Conservation (phyloP, 1,284 basidiomycete genomes). For the Leccinum laetum region DNA sequence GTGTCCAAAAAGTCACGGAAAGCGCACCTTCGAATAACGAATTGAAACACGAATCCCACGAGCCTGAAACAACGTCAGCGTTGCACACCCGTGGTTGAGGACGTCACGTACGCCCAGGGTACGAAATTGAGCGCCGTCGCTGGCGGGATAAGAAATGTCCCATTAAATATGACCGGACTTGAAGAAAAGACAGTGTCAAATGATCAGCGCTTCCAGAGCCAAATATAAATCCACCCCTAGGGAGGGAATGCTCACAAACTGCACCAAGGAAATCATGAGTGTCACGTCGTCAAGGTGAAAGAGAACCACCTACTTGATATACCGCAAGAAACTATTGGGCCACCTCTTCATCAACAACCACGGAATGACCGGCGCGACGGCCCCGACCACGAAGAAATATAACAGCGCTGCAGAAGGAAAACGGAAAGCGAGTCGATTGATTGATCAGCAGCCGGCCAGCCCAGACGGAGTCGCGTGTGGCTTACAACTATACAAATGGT, state of each 20-base stretch:
- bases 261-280: background rate
- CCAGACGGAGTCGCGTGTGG: background rate
- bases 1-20: background rate
- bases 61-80: slow-evolving; percentile 19
- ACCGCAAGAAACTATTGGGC: slow-evolving; percentile 45
- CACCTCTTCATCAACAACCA: slow-evolving; percentile 43
- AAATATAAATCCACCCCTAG: background rate
- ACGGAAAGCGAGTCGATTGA: background rate
- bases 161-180: slow-evolving; percentile 36
- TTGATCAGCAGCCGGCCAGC: background rate
- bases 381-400: slow-evolving; percentile 51
- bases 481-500: slow-evolving; percentile 32
- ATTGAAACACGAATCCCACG: slow-evolving; percentile 64
- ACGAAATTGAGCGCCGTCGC: slow-evolving; percentile 45
- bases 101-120: slow-evolving; percentile 37
- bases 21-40: slow-evolving; percentile 47
- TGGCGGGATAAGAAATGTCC: slow-evolving; percentile 37
- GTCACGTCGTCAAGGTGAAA: background rate
- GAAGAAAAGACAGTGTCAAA: background rate
- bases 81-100: slow-evolving; percentile 20
- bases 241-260: slow-evolving; percentile 23
- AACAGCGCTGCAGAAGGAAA: slow-evolving; percentile 30
- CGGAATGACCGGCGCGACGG: slow-evolving; percentile 41
- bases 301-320: slow-evolving; percentile 41
- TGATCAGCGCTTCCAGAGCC: background rate